Evolutionary conservation across 768 basidiomycete genomes (phyloP).

Genomic region (Naganishia onofrii): DNA sequence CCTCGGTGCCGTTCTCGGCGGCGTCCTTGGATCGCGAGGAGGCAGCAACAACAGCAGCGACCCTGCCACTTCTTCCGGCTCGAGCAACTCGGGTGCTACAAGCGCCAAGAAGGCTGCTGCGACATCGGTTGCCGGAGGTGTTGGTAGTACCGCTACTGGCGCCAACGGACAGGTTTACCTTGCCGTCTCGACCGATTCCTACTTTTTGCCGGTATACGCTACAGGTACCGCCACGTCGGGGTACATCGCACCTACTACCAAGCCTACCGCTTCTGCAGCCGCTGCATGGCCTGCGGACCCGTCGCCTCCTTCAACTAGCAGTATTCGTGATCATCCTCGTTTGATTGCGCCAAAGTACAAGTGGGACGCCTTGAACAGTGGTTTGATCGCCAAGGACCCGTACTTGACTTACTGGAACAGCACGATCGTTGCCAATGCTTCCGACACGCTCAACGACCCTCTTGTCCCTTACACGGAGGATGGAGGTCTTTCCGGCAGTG

Average conservation of each 20-base stretch:
- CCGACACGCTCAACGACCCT: slow-evolving; percentile 56
- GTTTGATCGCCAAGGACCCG: slow-evolving; percentile 73
- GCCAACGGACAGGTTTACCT: slow-evolving; percentile 54
- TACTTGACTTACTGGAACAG: slow-evolving; percentile 87
- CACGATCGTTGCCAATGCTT: slow-evolving; percentile 85
- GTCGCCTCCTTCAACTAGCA: slow-evolving; percentile 65
- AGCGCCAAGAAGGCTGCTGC: slow-evolving; percentile 52
- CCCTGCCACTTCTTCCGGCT: slow-evolving; percentile 31
- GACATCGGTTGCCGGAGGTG: slow-evolving; percentile 36
- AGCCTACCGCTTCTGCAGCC: slow-evolving; percentile 35
- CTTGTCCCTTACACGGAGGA: slow-evolving; percentile 76
- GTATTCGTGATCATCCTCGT: slow-evolving; percentile 77
- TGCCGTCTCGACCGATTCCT: slow-evolving; percentile 75
- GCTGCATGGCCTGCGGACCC: slow-evolving; percentile 76
- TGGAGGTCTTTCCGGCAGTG: slow-evolving; percentile 64
- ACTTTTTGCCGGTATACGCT: slow-evolving; percentile 79
- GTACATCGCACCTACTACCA: slow-evolving; percentile 56
- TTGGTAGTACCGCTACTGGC: slow-evolving; percentile 39
- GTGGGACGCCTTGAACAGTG: slow-evolving; percentile 72
- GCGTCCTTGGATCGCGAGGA: slow-evolving; percentile 69
- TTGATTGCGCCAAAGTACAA: slow-evolving; percentile 88
- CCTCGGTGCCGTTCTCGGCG: slow-evolving; percentile 61
- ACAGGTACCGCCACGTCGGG: slow-evolving; percentile 65
- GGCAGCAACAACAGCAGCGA: slow-evolving; percentile 55
- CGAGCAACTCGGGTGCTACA: slow-evolving; percentile 36